These are phyloP conservation scores for Claviceps sp. DNA, from an alignment of 2,329 filamentous ascomycete genomes.

Conservation along the genomic window DNA sequence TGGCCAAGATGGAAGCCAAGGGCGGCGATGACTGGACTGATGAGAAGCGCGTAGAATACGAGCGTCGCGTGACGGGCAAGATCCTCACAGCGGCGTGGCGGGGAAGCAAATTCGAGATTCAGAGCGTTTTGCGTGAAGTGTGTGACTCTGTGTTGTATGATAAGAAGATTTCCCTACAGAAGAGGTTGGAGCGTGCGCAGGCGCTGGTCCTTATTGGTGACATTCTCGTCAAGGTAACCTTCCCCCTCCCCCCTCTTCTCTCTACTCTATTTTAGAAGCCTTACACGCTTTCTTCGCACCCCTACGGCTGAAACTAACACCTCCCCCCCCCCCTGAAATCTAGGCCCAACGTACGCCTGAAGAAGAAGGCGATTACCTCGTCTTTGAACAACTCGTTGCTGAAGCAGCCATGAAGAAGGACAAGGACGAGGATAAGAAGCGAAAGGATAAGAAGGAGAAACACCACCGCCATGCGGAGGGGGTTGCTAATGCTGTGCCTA, in stretches of 20 bases:
- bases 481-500: constrained; percentile 14
- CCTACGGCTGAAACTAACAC: too few species aligned
- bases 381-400: constrained; percentile 94
- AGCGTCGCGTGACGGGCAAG: constrained; percentile 92
- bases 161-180: constrained; percentile 64
- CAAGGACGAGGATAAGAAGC: constrained; percentile 59
- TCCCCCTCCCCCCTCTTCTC: too few species aligned
- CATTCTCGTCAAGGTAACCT: constrained; percentile 72
- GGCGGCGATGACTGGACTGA: constrained; percentile 98
- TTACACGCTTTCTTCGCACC: too few species aligned
- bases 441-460: constrained; percentile 38
- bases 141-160: constrained; percentile 77
- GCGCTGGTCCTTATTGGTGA: constrained; percentile 81
- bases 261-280: not conserved
- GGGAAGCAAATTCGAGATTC: constrained; percentile 95
- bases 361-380: constrained; percentile 97
- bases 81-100: constrained; percentile 94
- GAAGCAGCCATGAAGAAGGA: constrained; percentile 95
- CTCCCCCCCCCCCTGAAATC: not conserved
- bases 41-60: constrained; percentile 90
- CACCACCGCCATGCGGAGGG: constrained; percentile 19
- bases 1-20: constrained; percentile 89
- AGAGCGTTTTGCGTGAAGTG: constrained; percentile 86
- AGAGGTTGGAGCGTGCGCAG: constrained; percentile 82
- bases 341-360: constrained; percentile 82